These are phyloP conservation scores for Candida sojae DNA, from an alignment of 1,139 yeast species.

Conservation along the genomic window DNA sequence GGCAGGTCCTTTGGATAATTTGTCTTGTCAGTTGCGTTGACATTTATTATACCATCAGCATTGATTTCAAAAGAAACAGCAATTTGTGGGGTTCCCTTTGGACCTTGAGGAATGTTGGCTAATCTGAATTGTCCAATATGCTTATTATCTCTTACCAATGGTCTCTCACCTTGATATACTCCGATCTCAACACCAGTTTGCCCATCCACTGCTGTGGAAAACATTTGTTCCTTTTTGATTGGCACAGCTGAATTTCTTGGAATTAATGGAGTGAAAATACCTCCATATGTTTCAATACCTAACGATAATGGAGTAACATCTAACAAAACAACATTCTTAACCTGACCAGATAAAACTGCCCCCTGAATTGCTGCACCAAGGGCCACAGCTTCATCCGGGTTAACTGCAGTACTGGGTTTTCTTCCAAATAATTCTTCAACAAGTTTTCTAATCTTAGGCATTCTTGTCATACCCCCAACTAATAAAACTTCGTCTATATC, in stretches of 20 bases:
- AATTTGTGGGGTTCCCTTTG: slow-evolving; percentile 79
- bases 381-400: slow-evolving; percentile 86
- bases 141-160: slow-evolving; percentile 71
- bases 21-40: slow-evolving; percentile 67
- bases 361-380: slow-evolving; percentile 86
- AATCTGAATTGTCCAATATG: slow-evolving; percentile 71
- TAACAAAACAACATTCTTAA: slow-evolving; percentile 66
- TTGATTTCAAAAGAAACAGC: slow-evolving; percentile 74
- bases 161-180: slow-evolving; percentile 79
- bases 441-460: slow-evolving; percentile 68
- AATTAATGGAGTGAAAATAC: slow-evolving; percentile 74
- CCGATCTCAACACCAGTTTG: slow-evolving; percentile 79
- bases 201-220: slow-evolving; percentile 84
- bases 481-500: slow-evolving; percentile 72
- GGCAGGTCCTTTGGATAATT: slow-evolving; percentile 41
- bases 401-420: slow-evolving; percentile 64
- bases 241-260: slow-evolving; percentile 80
- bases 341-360: slow-evolving; percentile 71
- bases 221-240: slow-evolving; percentile 66
- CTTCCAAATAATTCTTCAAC: slow-evolving; percentile 60
- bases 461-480: slow-evolving; percentile 86
- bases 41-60: slow-evolving; percentile 82
- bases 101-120: slow-evolving; percentile 65
- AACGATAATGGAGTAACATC: slow-evolving; percentile 80
- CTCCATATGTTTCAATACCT: slow-evolving; percentile 84